These are phyloP conservation scores for Cicer pinnatifidum DNA, from an alignment of 306 rosid species.

Conservation along the genomic window DNA sequence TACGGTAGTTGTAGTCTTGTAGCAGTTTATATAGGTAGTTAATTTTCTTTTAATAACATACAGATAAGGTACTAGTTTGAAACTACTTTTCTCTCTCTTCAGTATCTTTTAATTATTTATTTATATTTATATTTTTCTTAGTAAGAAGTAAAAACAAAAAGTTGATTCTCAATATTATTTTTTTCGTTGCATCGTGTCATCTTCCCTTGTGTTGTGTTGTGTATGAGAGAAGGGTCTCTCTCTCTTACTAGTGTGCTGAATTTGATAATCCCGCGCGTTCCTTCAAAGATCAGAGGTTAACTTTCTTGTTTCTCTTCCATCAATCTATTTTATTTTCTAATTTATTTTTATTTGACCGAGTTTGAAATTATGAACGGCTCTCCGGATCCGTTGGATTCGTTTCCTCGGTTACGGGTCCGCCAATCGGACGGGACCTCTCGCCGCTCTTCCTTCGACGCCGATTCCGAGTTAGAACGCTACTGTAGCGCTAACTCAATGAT, in stretches of 20 bases:
- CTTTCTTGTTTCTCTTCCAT: not conserved
- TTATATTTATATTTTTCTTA: not conserved
- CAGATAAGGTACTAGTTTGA: too few species aligned
- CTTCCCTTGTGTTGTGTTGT: not conserved
- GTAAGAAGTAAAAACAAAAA: not conserved
- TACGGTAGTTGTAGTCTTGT: too few species aligned
- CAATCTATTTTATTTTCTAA: not conserved
- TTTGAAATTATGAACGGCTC: slow-evolving; percentile 51
- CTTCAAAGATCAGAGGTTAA: not conserved
- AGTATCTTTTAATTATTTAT: too few species aligned
- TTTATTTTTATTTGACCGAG: slow-evolving; percentile 21
- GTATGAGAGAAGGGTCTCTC: not conserved
- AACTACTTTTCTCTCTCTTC: too few species aligned
- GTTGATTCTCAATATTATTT: not conserved
- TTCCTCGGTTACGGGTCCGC: slow-evolving; percentile 47
- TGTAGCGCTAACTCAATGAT: slow-evolving; percentile 84
- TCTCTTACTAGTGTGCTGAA: slow-evolving; percentile 24
- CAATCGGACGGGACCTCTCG: slow-evolving; percentile 57
- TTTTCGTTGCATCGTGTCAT: slow-evolving; percentile 10
- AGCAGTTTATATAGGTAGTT: too few species aligned
- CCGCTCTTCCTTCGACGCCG: slow-evolving; percentile 73
- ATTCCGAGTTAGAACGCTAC: slow-evolving; percentile 87
- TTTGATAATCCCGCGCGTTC: slow-evolving; percentile 22
- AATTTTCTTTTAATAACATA: too few species aligned
- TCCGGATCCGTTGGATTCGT: slow-evolving; percentile 58